Conservation (phyloP, 257 asterid genomes). For the Solanum commersonii region DNA sequence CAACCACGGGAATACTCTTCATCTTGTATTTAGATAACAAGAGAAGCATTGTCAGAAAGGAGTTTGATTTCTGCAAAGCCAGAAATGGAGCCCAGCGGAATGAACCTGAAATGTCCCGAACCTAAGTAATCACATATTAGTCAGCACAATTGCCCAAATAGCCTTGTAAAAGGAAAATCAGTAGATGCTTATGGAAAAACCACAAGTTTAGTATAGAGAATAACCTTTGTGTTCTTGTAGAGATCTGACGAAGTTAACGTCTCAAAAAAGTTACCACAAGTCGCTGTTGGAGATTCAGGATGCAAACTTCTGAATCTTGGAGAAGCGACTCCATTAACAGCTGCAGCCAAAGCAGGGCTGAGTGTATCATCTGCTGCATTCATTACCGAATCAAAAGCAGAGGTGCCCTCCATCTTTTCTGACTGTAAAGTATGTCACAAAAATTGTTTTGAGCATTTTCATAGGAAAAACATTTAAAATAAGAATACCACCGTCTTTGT, state of each 20-base stretch:
- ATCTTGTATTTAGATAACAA: slow-evolving; percentile 84
- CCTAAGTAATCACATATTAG: slow-evolving; percentile 34
- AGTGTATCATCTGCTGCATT: slow-evolving; percentile 23
- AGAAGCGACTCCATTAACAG: slow-evolving; percentile 70
- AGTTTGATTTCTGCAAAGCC: slow-evolving; percentile 85
- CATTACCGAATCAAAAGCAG: slow-evolving; percentile 23
- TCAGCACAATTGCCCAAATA: neutral
- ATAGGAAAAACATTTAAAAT: neutral
- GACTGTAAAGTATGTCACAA: slow-evolving; percentile 35
- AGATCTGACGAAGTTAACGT: slow-evolving; percentile 72
- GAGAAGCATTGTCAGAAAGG: slow-evolving; percentile 91
- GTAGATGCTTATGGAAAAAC: neutral
- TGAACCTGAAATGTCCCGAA: slow-evolving; percentile 84
- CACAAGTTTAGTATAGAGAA: neutral
- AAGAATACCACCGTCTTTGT: neutral
- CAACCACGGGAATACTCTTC: slow-evolving; percentile 95
- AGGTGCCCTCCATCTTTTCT: slow-evolving; percentile 62
- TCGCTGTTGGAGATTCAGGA: slow-evolving; percentile 88
- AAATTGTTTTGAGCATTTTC: neutral
- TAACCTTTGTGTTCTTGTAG: slow-evolving; percentile 86
- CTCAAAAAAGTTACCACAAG: slow-evolving; percentile 77
- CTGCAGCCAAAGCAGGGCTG: slow-evolving; percentile 78
- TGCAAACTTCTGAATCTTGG: slow-evolving; percentile 78
- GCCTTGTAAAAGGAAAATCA: neutral
- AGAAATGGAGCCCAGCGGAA: slow-evolving; percentile 99